Evolutionary conservation across 768 basidiomycete genomes (phyloP).

Genomic region (Boletellus ananiceps): DNA sequence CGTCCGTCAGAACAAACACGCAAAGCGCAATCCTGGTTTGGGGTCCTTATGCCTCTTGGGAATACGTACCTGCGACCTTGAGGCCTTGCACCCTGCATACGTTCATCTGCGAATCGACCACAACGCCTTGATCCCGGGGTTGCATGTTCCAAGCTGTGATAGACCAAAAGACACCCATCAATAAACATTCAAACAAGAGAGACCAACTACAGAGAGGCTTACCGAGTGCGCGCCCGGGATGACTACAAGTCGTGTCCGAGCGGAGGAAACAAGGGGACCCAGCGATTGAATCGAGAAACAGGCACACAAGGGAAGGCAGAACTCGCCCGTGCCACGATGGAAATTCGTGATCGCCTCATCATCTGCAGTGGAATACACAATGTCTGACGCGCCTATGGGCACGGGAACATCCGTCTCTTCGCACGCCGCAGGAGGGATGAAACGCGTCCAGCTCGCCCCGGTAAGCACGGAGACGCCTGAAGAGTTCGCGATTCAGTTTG

Average conservation of each 20-base stretch:
- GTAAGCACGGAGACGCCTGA: slow-evolving; percentile 43
- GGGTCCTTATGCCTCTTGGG: too few relatives aligned
- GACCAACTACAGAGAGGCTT: background rate
- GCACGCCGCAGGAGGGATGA: slow-evolving; percentile 28
- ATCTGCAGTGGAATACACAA: slow-evolving; percentile 32
- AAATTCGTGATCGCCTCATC: slow-evolving; percentile 30
- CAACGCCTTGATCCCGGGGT: slow-evolving; percentile 51
- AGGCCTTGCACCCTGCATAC: slow-evolving; percentile 58
- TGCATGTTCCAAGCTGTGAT: slow-evolving; percentile 57
- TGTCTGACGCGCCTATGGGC: slow-evolving; percentile 23
- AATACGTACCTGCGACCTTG: slow-evolving; percentile 51
- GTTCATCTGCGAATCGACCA: slow-evolving; percentile 56
- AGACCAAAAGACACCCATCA: background rate
- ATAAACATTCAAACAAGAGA: too few relatives aligned
- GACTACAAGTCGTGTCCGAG: background rate
- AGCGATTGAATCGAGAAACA: background rate
- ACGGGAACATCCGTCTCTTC: slow-evolving; percentile 16
- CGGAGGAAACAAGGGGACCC: background rate
- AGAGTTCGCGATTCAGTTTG: slow-evolving; percentile 51
- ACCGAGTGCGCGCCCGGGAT: background rate
- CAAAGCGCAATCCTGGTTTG: too few relatives aligned
- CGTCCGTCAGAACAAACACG: too few relatives aligned
- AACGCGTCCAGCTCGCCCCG: slow-evolving; percentile 5
- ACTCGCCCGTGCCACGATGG: slow-evolving; percentile 7
- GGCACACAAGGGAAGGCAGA: too few relatives aligned